Evolutionary conservation across 176 grass and related monocot species (phyloP).

Genomic region (Olyra latifolia): DNA sequence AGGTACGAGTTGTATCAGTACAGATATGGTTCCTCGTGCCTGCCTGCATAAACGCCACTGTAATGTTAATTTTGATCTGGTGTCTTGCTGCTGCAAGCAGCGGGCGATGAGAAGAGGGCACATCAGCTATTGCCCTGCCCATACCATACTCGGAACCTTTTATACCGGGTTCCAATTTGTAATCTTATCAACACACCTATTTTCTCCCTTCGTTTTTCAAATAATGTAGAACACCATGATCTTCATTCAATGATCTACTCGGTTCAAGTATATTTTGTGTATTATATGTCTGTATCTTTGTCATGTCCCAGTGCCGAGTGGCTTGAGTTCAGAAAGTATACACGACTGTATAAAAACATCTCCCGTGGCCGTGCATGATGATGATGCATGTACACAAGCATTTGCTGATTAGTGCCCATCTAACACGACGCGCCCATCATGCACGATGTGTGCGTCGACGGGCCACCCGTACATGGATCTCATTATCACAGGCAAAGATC

Average conservation of each 20-base stretch:
- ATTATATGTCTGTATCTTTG: neutral
- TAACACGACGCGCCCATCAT: neutral
- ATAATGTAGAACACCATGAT: neutral
- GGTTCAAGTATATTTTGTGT: neutral
- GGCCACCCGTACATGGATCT: neutral
- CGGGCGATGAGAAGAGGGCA: neutral
- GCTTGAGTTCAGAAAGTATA: neutral
- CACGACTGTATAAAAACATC: neutral
- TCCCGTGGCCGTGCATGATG: neutral
- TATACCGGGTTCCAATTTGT: neutral
- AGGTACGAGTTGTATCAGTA: conserved; percentile 27
- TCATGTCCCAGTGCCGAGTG: neutral
- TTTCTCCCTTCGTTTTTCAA: neutral
- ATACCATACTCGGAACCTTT: neutral
- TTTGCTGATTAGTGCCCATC: neutral
- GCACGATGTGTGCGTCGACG: neutral
- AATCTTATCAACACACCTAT: neutral
- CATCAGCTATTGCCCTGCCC: neutral
- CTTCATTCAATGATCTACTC: neutral
- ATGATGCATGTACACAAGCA: neutral
- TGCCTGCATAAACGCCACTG: neutral
- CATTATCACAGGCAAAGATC: neutral
- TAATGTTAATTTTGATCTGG: conserved; percentile 10
- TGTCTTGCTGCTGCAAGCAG: neutral
- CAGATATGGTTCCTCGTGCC: conserved; percentile 24